Percentiles rank a stretch among this genome's conserved stretches.
Evolutionary conservation across 257 asterid genomes (phyloP).

Genomic region (Solanum habrochaites): DNA sequence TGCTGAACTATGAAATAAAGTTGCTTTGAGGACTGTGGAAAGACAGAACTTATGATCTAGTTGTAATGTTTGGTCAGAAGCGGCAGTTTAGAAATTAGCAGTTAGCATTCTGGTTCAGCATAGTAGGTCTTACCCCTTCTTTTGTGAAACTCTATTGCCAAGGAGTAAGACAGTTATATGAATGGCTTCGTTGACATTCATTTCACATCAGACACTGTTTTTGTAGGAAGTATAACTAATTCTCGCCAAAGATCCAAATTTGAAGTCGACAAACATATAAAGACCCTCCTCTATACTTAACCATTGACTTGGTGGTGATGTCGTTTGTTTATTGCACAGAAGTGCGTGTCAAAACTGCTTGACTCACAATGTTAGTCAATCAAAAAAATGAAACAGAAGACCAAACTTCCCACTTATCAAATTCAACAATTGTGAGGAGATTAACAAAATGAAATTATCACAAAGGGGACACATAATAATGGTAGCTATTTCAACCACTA

Average conservation of each 20-base stretch:
- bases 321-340: not conserved
- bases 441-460: not conserved
- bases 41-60: not conserved
- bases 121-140: not conserved
- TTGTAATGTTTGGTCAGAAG: not conserved
- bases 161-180: not conserved
- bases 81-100: not conserved
- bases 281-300: not conserved
- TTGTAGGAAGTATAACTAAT: not conserved
- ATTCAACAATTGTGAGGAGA: not conserved
- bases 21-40: not conserved
- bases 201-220: not conserved
- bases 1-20: not conserved
- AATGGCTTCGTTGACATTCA: not conserved
- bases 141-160: not conserved
- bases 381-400: not conserved
- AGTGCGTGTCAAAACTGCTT: not conserved
- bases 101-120: not conserved
- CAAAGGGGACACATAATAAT: not conserved
- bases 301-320: not conserved
- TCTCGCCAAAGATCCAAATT: not conserved
- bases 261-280: not conserved
- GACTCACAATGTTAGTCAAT: not conserved
- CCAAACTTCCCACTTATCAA: not conserved
- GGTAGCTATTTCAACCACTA: constrained; percentile 1